phyloP scores from a whole-genome alignment of 805 yeast species.

The Cyberlindnera americana region DNA sequence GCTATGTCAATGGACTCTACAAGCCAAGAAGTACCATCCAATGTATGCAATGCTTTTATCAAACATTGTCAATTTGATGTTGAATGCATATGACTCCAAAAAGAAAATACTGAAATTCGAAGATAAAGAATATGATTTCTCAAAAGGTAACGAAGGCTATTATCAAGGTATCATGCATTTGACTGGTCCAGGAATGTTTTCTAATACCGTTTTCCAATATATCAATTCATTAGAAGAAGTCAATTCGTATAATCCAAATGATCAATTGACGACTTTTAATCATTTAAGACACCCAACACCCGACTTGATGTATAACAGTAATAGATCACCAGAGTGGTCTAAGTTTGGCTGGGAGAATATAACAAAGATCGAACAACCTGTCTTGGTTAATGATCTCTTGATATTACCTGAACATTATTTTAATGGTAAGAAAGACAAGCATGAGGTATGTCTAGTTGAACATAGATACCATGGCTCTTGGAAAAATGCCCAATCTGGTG shows the following conservation, averaged over 20 bases:
- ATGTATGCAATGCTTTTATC: conserved; percentile 51
- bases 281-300: conserved; percentile 9
- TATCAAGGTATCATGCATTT: conserved; percentile 60
- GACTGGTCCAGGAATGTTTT: conserved; percentile 53
- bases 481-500: conserved; percentile 10
- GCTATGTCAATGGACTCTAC: conserved; percentile 60
- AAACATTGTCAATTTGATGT: conserved; percentile 47
- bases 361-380: conserved; percentile 17
- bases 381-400: conserved; percentile 18
- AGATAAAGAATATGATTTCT: conserved; percentile 30
- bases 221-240: conserved; percentile 10
- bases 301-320: conserved; percentile 10
- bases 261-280: conserved; percentile 9
- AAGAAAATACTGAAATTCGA: conserved; percentile 26
- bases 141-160: conserved; percentile 47
- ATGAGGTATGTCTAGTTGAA: conserved; percentile 13
- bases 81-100: conserved; percentile 33
- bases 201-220: conserved; percentile 33
- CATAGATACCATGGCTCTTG: conserved; percentile 19
- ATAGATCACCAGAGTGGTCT: conserved; percentile 8
- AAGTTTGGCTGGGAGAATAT: conserved; percentile 24
- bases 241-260: conserved; percentile 10
- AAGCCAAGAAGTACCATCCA: conserved; percentile 61
- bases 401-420: conserved; percentile 19
- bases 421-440: conserved; percentile 14